These are phyloP conservation scores for Diaporthe longicolla DNA, from an alignment of 2,329 filamentous ascomycete genomes.

Conservation along the genomic window DNA sequence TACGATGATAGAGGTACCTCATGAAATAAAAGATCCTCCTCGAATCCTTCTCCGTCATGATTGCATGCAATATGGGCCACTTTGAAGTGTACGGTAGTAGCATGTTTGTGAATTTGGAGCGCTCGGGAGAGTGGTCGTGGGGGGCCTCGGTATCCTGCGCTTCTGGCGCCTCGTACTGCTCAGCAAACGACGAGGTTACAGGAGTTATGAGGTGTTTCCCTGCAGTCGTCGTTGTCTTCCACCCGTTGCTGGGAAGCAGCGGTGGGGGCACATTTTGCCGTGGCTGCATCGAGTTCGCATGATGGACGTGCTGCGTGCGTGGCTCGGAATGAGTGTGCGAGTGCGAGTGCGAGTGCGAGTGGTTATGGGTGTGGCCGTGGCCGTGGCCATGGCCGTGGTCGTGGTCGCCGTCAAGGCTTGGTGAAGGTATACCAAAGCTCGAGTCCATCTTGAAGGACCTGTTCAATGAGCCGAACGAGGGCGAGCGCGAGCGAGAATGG, in stretches of 20 bases:
- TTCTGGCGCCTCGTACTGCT: conserved; percentile 50
- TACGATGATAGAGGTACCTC: conserved; percentile 68
- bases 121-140: conserved; percentile 59
- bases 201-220: conserved; percentile 57
- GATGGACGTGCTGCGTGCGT: conserved; percentile 49
- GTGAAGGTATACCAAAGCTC: conserved; percentile 50
- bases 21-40: conserved; percentile 98
- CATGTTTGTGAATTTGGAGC: conserved; percentile 79
- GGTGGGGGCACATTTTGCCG: conserved; percentile 53
- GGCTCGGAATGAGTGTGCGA: conserved; percentile 50
- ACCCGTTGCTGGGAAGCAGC: conserved; percentile 53
- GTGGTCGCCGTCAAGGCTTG: conserved; percentile 51
- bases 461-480: conserved; percentile 56
- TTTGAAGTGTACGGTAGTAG: conserved; percentile 78
- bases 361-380: conserved; percentile 47
- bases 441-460: conserved; percentile 52
- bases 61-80: conserved; percentile 86
- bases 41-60: conserved; percentile 92
- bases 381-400: conserved; percentile 51
- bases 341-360: conserved; percentile 50
- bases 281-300: conserved; percentile 53
- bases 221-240: conserved; percentile 58
- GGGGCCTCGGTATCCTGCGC: conserved; percentile 42
- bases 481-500: conserved; percentile 57
- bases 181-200: conserved; percentile 48